Evolutionary conservation across 805 yeast species (phyloP).

Genomic region (Starmerella roubikii): DNA sequence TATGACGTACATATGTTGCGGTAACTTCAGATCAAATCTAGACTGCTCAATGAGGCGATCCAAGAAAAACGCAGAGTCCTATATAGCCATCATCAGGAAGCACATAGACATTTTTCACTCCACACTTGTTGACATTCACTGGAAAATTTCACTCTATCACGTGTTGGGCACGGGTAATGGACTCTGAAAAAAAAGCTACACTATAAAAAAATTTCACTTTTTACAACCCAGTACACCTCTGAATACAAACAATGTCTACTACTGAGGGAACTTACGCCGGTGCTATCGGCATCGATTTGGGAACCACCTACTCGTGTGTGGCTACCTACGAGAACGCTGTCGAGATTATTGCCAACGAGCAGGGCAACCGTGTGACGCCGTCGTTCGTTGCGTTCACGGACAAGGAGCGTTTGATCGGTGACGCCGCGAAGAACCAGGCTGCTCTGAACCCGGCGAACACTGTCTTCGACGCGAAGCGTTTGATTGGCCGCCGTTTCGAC

Average conservation of each 20-base stretch:
- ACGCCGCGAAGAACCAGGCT: constrained; percentile 96
- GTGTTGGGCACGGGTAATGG: no score
- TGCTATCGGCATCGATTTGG: constrained; percentile 98
- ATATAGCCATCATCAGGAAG: no score
- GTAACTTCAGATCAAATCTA: no score
- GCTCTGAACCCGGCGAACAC: constrained; percentile 87
- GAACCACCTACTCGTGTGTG: constrained; percentile 93
- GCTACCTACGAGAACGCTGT: constrained; percentile 90
- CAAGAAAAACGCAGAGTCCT: no score
- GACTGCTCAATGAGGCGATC: no score
- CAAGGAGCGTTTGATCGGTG: constrained; percentile 87
- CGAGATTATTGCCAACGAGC: constrained; percentile 93
- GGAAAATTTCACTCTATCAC: no score
- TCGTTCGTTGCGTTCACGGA: constrained; percentile 92
- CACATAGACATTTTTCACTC: no score
- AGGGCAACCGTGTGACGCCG: constrained; percentile 97
- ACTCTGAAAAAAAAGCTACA: constrained; percentile 15
- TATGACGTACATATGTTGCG: no score
- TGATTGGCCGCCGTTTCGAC: constrained; percentile 80
- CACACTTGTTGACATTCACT: no score
- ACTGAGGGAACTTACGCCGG: constrained; percentile 96
- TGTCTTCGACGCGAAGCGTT: constrained; percentile 76
- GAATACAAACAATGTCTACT: constrained; percentile 21
- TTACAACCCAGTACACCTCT: no score
- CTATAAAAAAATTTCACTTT: no score